Evolutionary conservation across 805 yeast species (phyloP).

Genomic region (Wickerhamiella lipophila): DNA sequence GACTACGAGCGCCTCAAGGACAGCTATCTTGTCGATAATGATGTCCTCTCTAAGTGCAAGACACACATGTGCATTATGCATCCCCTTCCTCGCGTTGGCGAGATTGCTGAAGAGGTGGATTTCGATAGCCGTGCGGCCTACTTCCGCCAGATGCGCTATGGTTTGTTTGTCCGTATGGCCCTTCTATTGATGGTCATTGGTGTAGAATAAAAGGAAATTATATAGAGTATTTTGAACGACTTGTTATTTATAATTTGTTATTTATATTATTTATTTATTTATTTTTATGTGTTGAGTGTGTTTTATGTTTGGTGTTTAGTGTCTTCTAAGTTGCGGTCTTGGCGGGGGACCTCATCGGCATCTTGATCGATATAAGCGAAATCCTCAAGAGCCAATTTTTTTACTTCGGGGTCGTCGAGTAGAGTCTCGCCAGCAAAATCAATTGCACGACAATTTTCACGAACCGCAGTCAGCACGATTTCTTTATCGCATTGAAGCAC

Average conservation of each 20-base stretch:
- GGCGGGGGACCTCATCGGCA: not conserved
- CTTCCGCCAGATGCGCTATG: conserved; percentile 99
- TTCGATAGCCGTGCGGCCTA: conserved; percentile 99
- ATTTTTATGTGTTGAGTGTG: conserved; percentile 6
- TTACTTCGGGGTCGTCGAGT: not conserved
- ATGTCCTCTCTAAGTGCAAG: conserved; percentile 80
- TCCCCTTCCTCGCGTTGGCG: conserved; percentile 94
- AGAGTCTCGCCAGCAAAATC: not conserved
- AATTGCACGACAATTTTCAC: not conserved
- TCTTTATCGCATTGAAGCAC: not conserved
- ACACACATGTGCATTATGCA: conserved; percentile 98
- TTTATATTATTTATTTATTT: conserved; percentile 7
- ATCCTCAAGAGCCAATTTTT: not conserved
- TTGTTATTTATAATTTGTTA: conserved; percentile 13
- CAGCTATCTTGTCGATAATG: conserved; percentile 83
- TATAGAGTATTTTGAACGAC: conserved; percentile 12
- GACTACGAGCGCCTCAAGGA: conserved; percentile 85
- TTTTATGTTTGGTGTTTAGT: not conserved
- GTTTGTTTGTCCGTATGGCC: conserved; percentile 97
- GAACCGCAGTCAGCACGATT: not conserved
- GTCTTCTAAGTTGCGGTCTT: too few species aligned
- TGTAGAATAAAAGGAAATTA: conserved; percentile 47
- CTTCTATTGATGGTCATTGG: conserved; percentile 96
- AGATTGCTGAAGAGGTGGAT: conserved; percentile 95
- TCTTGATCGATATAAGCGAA: not conserved